Base-by-base conservation (phyloP, 306 rosid genomes). In the Carpinus fangiana region DNA sequence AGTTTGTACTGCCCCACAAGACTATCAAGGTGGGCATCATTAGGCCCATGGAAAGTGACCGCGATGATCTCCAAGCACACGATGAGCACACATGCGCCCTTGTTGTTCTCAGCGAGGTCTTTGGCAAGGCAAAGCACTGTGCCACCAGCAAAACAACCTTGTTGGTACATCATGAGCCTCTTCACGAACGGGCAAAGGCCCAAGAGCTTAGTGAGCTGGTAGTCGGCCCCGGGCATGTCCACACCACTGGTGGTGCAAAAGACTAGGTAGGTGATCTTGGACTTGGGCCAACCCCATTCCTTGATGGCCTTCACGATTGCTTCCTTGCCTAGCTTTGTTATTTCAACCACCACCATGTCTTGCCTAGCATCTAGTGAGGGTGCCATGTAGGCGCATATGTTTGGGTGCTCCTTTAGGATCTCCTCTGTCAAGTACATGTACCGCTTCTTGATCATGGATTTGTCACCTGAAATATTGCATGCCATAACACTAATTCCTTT, bases 181-280 rank as follows among this genome's bases (percentile, higher is more conserved):
- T 92, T 92, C 10, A 92, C 94, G 18, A 81, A 83, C 0, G 91
- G 90, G 12, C 90, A 89, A 50, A 92, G 93, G 14, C 93, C 91
- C n/a, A 92, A 78, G 14, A 90, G 89, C 82, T 92, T 92, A 1
- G 94, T 88, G 78, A 92, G 92, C 47, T 88, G 94, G 64, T 88
- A 90, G 31, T 92, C 93, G 0, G 91, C 91, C 0, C 91, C 93
- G 2, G 91, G 97, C 94, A 92, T 92, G 80, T 92, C 97, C 0
- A 90, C 91, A 60, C 97, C 97, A 73, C 94, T 88, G 0, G 90
- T 88, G 73, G 97, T 92, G 86, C 94, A 90, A 59, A 92, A 86
- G 56, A 92, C 83, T 4, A 92, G 38, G 61, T 88, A 93, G 10
- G 95, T 92, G 23, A 92, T 88, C 79, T 92, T 90, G 26, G 97